Evolutionary conservation across 2,329 filamentous ascomycete genomes (phyloP).

Genomic region (Hansfordia pulvinata): DNA sequence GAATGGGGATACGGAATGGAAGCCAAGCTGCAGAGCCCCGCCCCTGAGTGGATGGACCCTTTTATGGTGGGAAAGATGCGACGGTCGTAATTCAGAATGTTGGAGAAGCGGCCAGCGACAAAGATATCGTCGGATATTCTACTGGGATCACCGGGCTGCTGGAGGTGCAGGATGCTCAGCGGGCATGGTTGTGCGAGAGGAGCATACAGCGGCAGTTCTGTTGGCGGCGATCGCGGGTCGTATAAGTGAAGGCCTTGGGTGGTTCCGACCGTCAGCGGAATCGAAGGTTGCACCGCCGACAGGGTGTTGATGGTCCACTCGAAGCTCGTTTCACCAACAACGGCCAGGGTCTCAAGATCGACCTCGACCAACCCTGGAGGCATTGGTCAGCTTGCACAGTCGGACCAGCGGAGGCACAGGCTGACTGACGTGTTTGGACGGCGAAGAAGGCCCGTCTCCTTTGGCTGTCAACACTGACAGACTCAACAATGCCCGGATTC

Average conservation of each 20-base stretch:
- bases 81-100: conserved; percentile 78
- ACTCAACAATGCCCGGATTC: conserved; percentile 64
- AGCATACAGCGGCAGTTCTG: conserved; percentile 42
- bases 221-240: conserved; percentile 46
- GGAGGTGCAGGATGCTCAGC: conserved; percentile 69
- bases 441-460: conserved; percentile 64
- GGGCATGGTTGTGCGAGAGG: conserved; percentile 70
- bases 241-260: conserved; percentile 70
- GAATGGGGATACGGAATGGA: conserved; percentile 57
- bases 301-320: conserved; percentile 75
- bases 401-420: background rate
- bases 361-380: conserved; percentile 57
- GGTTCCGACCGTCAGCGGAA: conserved; percentile 75
- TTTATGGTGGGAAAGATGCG: conserved; percentile 69
- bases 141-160: conserved; percentile 33
- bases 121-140: conserved; percentile 68
- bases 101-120: conserved; percentile 78
- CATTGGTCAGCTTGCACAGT: too few species aligned
- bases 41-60: conserved; percentile 73
- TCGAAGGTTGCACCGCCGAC: conserved; percentile 50
- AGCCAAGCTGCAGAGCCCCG: conserved; percentile 59
- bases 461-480: conserved; percentile 63
- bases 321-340: conserved; percentile 58
- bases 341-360: conserved; percentile 59
- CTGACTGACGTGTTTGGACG: conserved; percentile 50